Conservation (phyloP, 108 stramenopile genomes). For the Fragilaria crotonensis region DNA sequence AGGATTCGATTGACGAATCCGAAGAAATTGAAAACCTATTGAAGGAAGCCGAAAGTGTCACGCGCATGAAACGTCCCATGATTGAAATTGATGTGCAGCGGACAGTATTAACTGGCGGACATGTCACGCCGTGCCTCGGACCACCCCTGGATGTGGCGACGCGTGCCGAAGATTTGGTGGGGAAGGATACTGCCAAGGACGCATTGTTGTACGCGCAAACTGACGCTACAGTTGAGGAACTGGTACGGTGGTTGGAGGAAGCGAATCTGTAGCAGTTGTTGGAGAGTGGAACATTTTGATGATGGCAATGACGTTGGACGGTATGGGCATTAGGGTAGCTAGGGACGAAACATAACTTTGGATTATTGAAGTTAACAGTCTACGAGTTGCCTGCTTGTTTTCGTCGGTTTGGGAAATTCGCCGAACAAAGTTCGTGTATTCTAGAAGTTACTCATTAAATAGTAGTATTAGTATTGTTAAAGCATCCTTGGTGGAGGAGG, state of each 20-base stretch:
- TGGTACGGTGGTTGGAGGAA: constrained; percentile 75
- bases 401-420: no score
- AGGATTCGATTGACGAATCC: constrained; percentile 87
- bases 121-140: constrained; percentile 63
- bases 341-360: no score
- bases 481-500: no score
- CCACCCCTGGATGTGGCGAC: constrained; percentile 54
- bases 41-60: constrained; percentile 76
- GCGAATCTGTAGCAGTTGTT: constrained; percentile 28
- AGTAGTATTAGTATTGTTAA: no score
- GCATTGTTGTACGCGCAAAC: constrained; percentile 34
- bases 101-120: constrained; percentile 50
- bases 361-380: no score
- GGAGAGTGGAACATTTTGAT: background rate
- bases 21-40: constrained; percentile 73
- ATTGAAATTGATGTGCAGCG: constrained; percentile 79
- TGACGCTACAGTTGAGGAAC: constrained; percentile 51
- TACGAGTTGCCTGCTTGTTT: no score
- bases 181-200: constrained; percentile 43
- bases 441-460: no score
- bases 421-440: no score
- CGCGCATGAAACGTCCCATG: constrained; percentile 88
- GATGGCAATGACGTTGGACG: no score
- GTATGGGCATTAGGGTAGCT: no score
- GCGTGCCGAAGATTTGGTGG: constrained; percentile 56